Evolutionary conservation across 2,329 filamentous ascomycete species (phyloP), one percentile per base, ranked within the genome.

Genomic region (Penicillium sp.): DNA sequence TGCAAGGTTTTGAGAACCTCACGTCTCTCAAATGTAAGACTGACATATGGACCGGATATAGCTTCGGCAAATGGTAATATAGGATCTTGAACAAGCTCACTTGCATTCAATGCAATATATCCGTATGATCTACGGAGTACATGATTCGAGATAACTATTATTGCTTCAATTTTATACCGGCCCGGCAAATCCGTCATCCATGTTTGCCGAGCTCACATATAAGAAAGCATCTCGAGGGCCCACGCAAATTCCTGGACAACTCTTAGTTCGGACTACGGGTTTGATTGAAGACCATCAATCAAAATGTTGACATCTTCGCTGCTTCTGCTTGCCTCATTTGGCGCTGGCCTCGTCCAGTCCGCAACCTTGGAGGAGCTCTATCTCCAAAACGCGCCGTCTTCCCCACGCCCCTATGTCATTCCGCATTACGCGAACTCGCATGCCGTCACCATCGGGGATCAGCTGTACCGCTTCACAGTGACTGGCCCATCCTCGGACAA

Each of bases 401-500:
- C 64, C 32, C 65, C 68, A 4, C 71, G 69, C 7, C 70, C 73
- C 2, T 75, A 75, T 48, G 62, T 73, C 38, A 64, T 75, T 32
- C 70, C 66, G 41, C 66, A 72, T 50, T 69, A 72, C 52, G 60
- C 68, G 12, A 67, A 68, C 18, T 58, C 60, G 1, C 67, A 71
- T 29, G 66, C 71, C 10, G 67, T 71, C n/a, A 62, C 63, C n/a
- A 55, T 76, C 25, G 70, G 69, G 12, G 59, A 63, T 10, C 75
- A 77, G 55, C 52, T 74, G 49, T 76, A 75, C 60, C 72, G 74
- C 7, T 76, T 77, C 62, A 68, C 71, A 4, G 77, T 79, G 2
- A 79, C 77, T 1, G 75, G 76, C 3, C 71, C 73, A 31, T 77
- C 77, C 1, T 79, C 76, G 1, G 75, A 68, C 52, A 66, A 73